phyloP scores from a whole-genome alignment of 257 asterid genomes.

The Solanum microdontum region DNA sequence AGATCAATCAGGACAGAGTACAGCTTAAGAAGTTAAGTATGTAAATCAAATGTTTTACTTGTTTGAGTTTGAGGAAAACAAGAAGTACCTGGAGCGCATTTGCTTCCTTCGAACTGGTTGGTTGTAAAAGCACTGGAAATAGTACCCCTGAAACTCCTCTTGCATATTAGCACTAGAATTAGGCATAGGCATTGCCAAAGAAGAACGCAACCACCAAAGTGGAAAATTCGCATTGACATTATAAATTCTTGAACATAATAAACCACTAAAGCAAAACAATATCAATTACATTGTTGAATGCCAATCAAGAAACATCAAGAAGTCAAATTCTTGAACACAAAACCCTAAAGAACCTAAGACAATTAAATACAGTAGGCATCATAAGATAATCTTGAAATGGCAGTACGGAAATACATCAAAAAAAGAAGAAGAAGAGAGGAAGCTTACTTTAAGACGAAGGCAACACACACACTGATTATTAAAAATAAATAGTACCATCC shows the following conservation, averaged over 20 bases:
- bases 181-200: neutral
- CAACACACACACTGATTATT: neutral
- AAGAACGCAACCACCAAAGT: neutral
- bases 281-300: neutral
- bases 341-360: neutral
- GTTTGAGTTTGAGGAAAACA: neutral
- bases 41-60: neutral
- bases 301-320: neutral
- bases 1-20: neutral
- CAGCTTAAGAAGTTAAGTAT: neutral
- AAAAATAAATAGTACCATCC: too few relatives aligned
- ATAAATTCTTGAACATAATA: too few relatives aligned
- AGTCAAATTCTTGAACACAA: neutral
- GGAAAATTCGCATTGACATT: neutral
- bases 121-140: neutral
- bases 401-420: too few relatives aligned
- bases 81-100: neutral
- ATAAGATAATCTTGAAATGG: too few relatives aligned
- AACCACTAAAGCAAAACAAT: neutral
- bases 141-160: neutral
- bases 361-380: too few relatives aligned
- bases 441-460: neutral
- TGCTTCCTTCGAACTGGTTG: neutral
- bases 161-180: neutral
- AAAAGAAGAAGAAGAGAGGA: neutral